Evolutionary conservation across 2,329 filamentous ascomycete species (phyloP).

Genomic region (Fusarium sp.): DNA sequence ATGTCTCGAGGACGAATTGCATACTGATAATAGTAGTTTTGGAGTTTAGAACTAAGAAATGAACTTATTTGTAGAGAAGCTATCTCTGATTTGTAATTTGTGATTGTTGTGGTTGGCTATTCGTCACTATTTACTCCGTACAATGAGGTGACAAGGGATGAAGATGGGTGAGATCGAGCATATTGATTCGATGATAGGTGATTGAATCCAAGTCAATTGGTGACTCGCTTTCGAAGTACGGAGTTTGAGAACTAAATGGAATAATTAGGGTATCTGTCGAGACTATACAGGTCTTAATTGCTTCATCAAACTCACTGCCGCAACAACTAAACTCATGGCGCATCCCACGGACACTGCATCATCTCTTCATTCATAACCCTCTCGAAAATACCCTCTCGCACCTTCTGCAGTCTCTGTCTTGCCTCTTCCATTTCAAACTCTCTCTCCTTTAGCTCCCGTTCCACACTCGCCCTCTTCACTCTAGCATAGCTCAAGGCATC

Average conservation of each 20-base stretch:
- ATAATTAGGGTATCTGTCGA: neutral
- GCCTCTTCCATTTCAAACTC: constrained; percentile 47
- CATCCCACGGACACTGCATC: constrained; percentile 10
- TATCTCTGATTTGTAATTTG: too few species aligned
- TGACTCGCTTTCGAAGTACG: neutral
- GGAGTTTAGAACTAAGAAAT: neutral
- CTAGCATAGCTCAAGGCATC: constrained; percentile 47
- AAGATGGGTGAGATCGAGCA: too few species aligned
- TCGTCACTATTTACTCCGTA: too few species aligned
- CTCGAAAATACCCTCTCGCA: constrained; percentile 52
- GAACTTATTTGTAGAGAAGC: too few species aligned
- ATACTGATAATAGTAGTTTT: neutral
- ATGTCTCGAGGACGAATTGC: neutral
- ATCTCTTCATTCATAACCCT: constrained; percentile 23
- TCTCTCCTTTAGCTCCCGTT: constrained; percentile 45
- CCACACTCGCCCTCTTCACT: constrained; percentile 42
- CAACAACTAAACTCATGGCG: too few species aligned
- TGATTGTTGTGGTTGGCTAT: too few species aligned
- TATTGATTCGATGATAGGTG: neutral
- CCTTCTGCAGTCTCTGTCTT: constrained; percentile 53
- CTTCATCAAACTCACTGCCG: neutral
- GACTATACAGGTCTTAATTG: neutral
- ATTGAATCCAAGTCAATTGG: neutral
- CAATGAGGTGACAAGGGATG: too few species aligned
- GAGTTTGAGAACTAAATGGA: neutral